Evolutionary conservation across 2,329 filamentous ascomycete species (phyloP).

Genomic region (Xylariaceae sp.): DNA sequence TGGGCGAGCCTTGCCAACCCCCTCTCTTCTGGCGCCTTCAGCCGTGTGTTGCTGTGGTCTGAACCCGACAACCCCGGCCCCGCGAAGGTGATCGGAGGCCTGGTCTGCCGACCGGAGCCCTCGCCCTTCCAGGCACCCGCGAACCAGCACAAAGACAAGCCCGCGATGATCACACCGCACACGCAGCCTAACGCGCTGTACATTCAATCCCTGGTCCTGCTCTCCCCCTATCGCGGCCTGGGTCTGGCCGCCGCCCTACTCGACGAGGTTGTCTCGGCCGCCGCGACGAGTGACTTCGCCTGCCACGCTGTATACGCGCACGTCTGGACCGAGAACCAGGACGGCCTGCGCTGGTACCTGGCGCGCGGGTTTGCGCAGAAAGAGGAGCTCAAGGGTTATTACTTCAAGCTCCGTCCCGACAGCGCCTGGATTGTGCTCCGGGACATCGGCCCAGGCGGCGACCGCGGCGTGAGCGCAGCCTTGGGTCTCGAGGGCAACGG

Average conservation of each 20-base stretch:
- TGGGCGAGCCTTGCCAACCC: conserved; percentile 53
- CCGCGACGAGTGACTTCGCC: conserved; percentile 30
- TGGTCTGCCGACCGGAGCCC: conserved; percentile 60
- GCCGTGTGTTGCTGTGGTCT: conserved; percentile 56
- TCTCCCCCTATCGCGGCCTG: conserved; percentile 58
- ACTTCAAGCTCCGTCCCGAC: conserved; percentile 56
- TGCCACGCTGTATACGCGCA: conserved; percentile 55
- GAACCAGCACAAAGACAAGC: conserved; percentile 1
- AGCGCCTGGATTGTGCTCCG: conserved; percentile 57
- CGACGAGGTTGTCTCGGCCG: conserved; percentile 44
- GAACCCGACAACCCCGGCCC: conserved; percentile 36
- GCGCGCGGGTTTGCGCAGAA: conserved; percentile 51
- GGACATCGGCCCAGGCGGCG: conserved; percentile 24
- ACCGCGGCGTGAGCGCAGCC: not conserved
- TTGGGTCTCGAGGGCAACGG: not conserved
- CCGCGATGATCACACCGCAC: not conserved
- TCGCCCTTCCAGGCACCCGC: conserved; percentile 28
- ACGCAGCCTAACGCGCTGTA: conserved; percentile 46
- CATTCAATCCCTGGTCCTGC: conserved; percentile 59
- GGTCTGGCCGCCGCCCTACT: conserved; percentile 57
- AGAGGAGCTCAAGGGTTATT: conserved; percentile 51
- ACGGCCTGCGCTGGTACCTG: conserved; percentile 59
- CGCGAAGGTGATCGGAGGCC: conserved; percentile 54
- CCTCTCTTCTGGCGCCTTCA: conserved; percentile 47
- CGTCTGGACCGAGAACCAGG: conserved; percentile 64